Base-by-base conservation (phyloP, 2,329 filamentous ascomycete genomes). In the Boeremia exigua region DNA sequence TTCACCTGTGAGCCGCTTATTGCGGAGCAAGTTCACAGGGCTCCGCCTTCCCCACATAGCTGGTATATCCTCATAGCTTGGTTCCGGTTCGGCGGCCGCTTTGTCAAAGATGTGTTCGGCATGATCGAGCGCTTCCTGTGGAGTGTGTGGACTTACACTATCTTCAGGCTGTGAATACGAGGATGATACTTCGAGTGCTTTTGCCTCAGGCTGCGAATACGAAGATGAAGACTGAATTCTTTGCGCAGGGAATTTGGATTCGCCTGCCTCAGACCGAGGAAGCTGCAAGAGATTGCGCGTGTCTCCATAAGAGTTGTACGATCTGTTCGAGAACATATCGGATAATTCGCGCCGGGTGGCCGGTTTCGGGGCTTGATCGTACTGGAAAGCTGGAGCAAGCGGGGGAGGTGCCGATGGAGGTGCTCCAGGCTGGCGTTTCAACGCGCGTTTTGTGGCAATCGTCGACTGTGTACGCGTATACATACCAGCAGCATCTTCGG, bases 221-320 rank as follows among this genome's bases (percentile, higher is more conserved):
- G 67, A 70, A 8, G 66, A 71, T 3, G 66, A 69, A 9, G 63
- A 59, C 19, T 63, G 54, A 23, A 66, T 50, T 17, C n/a, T 32
- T 14, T 61, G 54, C 25, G 25, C 19, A 12, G 36, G 15, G 27
- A 33, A 19, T 7, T 28, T 23, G 10, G 49, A 45, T n/a, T 34
- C n/a, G 1, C 28, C 39, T 14, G 23, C 15, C 10, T 56, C 54
- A 4, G 60, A 56, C 14, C 59, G 61, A 14, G 66, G 62, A 10
- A 72, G 52, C 25, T 62, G 63, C 4, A 75, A 57, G 5, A 76
- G 60, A 14, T 72, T 60, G 2, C 63, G 69, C 15, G 73, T 76
- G 45, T 75, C 71, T 27, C 71, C 74, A 47, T 76, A 75, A 5
- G 74, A 76, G 25, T 73, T 65, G 4, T 65, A 66, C 2, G 71